Evolutionary conservation across 2,329 filamentous ascomycete species (phyloP), one percentile per base, ranked within the genome.

Genomic region (Xylariales sp.): DNA sequence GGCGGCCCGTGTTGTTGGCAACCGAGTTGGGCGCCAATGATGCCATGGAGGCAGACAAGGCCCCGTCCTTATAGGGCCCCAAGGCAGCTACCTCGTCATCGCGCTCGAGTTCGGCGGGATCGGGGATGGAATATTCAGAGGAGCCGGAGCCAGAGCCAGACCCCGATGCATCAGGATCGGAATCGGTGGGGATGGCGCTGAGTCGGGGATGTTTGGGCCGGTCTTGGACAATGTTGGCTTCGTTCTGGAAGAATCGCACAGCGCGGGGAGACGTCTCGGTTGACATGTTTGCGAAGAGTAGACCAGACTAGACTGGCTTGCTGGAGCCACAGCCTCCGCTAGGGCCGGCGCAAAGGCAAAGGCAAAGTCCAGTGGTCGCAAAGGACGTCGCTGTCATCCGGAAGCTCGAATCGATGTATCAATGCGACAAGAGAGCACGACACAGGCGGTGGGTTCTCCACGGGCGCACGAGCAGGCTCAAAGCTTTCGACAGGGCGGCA

Each of bases 221-320:
- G 32, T 87, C 84, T 56, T 79, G 80, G 43, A 75, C 70, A 39
- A 82, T 78, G 30, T 84, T 83, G 64, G 83, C 80, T 65, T 85
- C 85, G 75, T 79, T 78, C 67, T 83, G 81, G 53, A 84, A 85
- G 74, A 89, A 89, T 71, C 87, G 85, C 70, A 89, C 85, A 69
- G 83, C 81, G 73, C 86, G 84, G 58, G 86, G 85, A 10, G 86
- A 86, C 43, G 83, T 78, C 70, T 89, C 86, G 73, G 81, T 67
- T 5, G 76, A 73, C 76, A 78, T 78, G 41, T 68, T 65, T 60
- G 59, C 63, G 52, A 43, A 61, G 34, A 39, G 54, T 14, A 39
- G 59, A 54, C 57, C 62, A 63, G 67, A n/a, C 61, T 65, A 59
- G 50, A 63, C 69, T 57, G 67, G 46, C 54, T 52, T 70, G 68